phyloP scores from a whole-genome alignment of 106 monocot species.

The Dendrobium chrysotoxum region DNA sequence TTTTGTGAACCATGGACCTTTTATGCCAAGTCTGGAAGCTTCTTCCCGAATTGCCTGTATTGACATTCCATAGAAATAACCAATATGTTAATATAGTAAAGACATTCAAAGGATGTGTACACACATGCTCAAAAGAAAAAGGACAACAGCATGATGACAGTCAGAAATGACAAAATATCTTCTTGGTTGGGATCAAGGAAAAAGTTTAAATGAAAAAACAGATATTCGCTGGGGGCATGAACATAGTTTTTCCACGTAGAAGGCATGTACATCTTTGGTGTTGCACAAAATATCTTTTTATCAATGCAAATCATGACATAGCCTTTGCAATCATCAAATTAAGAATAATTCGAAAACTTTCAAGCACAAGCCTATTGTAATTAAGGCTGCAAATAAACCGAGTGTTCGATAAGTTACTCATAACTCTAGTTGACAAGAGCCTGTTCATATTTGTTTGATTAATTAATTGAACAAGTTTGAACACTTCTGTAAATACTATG shows the following conservation, averaged over 20 bases:
- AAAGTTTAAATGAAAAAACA: background rate
- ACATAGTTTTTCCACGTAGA: background rate
- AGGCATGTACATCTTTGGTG: background rate
- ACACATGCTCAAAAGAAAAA: background rate
- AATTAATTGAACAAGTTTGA: too few relatives aligned
- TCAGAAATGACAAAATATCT: too few relatives aligned
- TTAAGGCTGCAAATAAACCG: too few relatives aligned
- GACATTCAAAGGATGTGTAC: background rate
- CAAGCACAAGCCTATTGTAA: too few relatives aligned
- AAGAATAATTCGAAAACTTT: background rate
- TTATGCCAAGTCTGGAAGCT: slow-evolving; percentile 60
- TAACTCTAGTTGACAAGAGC: too few relatives aligned
- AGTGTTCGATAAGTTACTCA: too few relatives aligned
- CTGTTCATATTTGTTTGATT: too few relatives aligned
- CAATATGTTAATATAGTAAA: background rate
- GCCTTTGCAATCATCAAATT: background rate
- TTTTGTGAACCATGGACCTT: slow-evolving; percentile 90
- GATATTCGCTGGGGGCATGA: background rate
- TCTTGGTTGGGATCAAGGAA: background rate
- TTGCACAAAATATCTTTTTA: background rate
- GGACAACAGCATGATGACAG: background rate
- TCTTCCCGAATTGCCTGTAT: slow-evolving; percentile 67
- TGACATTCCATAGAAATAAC: background rate
- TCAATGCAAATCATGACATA: background rate
- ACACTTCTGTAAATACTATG: too few relatives aligned